phyloP scores from a whole-genome alignment of 2,329 filamentous ascomycete species.

The Botryotinia narcissicola region DNA sequence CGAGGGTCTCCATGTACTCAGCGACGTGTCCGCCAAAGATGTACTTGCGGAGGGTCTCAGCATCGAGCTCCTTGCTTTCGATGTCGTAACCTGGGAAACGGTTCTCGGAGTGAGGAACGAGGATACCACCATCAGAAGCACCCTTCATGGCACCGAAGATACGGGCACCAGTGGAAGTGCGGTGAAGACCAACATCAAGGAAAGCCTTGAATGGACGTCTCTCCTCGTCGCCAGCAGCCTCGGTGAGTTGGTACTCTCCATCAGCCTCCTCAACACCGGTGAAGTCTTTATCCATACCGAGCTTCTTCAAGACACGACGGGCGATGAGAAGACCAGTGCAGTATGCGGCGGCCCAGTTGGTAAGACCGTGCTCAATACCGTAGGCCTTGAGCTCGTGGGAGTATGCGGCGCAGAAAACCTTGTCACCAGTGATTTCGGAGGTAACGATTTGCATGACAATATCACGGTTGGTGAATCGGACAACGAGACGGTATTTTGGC shows the following conservation, averaged over 20 bases:
- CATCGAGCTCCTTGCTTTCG: conserved; percentile 95
- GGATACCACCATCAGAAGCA: conserved; percentile 95
- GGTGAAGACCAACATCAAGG: conserved; percentile 95
- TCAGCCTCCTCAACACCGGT: conserved; percentile 93
- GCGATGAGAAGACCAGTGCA: conserved; percentile 94
- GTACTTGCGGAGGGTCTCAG: conserved; percentile 97
- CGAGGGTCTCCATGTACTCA: conserved; percentile 99
- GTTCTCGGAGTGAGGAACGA: conserved; percentile 98
- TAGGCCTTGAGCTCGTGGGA: conserved; percentile 97
- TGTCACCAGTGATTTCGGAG: conserved; percentile 96
- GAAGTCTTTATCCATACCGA: conserved; percentile 91
- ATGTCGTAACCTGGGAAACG: conserved; percentile 99
- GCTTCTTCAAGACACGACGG: conserved; percentile 95
- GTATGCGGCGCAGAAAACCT: conserved; percentile 91
- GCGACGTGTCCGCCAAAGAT: conserved; percentile 98
- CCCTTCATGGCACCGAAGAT: conserved; percentile 99
- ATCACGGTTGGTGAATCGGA: conserved; percentile 99
- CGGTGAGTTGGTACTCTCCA: conserved; percentile 93
- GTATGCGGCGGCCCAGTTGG: conserved; percentile 99
- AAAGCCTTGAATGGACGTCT: conserved; percentile 99
- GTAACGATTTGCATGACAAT: conserved; percentile 97
- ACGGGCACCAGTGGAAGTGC: conserved; percentile 97
- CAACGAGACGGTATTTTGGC: conserved; percentile 98
- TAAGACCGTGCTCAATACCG: conserved; percentile 96
- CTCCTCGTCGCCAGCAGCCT: conserved; percentile 83